Evolutionary conservation across 805 yeast species (phyloP), one percentile per base, ranked within the genome.

Genomic region (Kluyveromyces siamensis): DNA sequence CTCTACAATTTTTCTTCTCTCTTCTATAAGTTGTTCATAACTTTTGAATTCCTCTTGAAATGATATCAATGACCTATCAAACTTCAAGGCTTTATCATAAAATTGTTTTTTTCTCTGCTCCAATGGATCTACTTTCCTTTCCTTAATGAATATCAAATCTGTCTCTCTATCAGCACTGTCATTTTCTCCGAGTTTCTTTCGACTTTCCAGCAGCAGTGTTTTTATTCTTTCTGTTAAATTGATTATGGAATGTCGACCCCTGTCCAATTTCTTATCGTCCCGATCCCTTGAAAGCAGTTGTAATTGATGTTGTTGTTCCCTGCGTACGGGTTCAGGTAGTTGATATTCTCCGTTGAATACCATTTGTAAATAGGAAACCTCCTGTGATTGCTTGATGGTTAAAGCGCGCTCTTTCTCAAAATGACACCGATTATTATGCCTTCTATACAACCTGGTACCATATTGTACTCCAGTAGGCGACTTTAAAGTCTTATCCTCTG

Each of bases 11-110:
- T 65, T 71, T 47, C 65, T 62, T 36, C 76, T 67, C 53, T 75
- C 76, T 43, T 67, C 68, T 50, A 75, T 58, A 18, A 74, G 63
- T 48, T 68, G 68, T 52, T 71, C 75, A 51, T 74, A 76, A 45
- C 67, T 72, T 48, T 67, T 69, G 55, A 68, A 73, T 39, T 68
- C 71, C 27, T 63, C 60, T 37, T 65, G 66, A 46, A 68, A 65
- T 6, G 61, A 55, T 13, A 59, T 41, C 14, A 60, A 50, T 6
- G 65, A 54, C n/a, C 60, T 55, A 41, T 66, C 63, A 44, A 66
- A 61, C 40, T 52, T 54, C 14, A 56, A 50, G 25, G 50, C 48
- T 16, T 55, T 52, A 36, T 49, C 43, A 25, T 53, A 50, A 44
- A 53, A 14, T 33, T 30, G 27, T 30, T 25, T 27, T 43, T 50